These are phyloP conservation scores for Trichosanthes truncata DNA, from an alignment of 306 rosid species.

Conservation along the genomic window DNA sequence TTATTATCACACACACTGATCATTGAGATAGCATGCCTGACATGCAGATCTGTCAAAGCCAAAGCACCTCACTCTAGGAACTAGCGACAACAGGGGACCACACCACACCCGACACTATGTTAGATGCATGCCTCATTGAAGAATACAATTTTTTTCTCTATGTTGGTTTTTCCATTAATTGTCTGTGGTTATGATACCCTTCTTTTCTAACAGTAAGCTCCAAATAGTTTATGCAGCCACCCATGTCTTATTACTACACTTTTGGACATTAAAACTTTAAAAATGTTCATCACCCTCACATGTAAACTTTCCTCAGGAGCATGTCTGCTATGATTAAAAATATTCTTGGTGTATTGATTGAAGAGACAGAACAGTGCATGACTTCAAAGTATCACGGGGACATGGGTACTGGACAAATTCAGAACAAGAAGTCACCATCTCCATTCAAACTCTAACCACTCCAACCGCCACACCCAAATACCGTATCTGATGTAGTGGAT, in stretches of 20 bases:
- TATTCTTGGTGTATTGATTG: not conserved
- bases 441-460: too few species aligned
- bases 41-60: not conserved
- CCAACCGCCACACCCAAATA: too few species aligned
- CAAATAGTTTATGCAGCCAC: not conserved
- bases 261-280: not conserved
- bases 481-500: too few species aligned
- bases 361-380: not conserved
- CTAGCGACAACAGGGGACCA: not conserved
- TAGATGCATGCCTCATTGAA: not conserved
- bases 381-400: too few species aligned
- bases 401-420: too few species aligned
- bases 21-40: not conserved
- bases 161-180: not conserved
- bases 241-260: not conserved
- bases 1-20: not conserved
- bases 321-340: not conserved
- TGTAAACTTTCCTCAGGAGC: not conserved
- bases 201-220: not conserved
- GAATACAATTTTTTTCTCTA: not conserved
- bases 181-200: not conserved
- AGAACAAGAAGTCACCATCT: too few species aligned
- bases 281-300: not conserved
- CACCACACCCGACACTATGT: not conserved
- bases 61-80: not conserved